Percentiles rank a stretch among this genome's conserved stretches.
Evolutionary conservation across 2,329 filamentous ascomycete genomes (phyloP).

Genomic region (Sclerotinia borealis): DNA sequence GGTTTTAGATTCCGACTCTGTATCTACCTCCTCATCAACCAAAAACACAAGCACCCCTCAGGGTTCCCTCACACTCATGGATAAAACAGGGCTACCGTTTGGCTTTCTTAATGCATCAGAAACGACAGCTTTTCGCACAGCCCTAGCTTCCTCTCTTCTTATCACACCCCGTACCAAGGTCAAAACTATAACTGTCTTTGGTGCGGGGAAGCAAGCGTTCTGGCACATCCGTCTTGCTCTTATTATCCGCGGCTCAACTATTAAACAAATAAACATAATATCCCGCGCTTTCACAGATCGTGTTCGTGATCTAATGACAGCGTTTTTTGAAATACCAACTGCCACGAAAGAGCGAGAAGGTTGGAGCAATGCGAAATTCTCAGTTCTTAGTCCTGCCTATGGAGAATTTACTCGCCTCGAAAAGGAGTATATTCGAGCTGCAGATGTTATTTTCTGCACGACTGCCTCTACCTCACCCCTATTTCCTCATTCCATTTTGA

Average conservation of each 20-base stretch:
- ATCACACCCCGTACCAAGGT: constrained; percentile 61
- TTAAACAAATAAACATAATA: constrained; percentile 76
- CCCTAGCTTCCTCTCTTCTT: constrained; percentile 63
- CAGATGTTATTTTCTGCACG: constrained; percentile 83
- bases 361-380: constrained; percentile 61
- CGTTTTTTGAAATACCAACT: constrained; percentile 40
- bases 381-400: constrained; percentile 62
- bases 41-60: constrained; percentile 40
- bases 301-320: constrained; percentile 45
- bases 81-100: constrained; percentile 52
- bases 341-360: constrained; percentile 51
- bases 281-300: constrained; percentile 63
- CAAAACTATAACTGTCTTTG: constrained; percentile 76
- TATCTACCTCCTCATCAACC: constrained; percentile 34
- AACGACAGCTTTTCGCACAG: constrained; percentile 75
- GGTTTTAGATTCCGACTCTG: constrained; percentile 20
- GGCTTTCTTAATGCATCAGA: constrained; percentile 69
- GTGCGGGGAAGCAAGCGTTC: constrained; percentile 83
- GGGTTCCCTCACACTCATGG: constrained; percentile 65
- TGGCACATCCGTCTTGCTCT: constrained; percentile 88
- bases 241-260: constrained; percentile 61
- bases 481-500: constrained; percentile 69
- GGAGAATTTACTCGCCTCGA: constrained; percentile 60
- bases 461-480: constrained; percentile 70
- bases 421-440: constrained; percentile 62